Percentiles rank a stretch among this genome's conserved stretches.
These are phyloP conservation scores for Gleditsia sinensis DNA, from an alignment of 306 rosid species.

Conservation along the genomic window DNA sequence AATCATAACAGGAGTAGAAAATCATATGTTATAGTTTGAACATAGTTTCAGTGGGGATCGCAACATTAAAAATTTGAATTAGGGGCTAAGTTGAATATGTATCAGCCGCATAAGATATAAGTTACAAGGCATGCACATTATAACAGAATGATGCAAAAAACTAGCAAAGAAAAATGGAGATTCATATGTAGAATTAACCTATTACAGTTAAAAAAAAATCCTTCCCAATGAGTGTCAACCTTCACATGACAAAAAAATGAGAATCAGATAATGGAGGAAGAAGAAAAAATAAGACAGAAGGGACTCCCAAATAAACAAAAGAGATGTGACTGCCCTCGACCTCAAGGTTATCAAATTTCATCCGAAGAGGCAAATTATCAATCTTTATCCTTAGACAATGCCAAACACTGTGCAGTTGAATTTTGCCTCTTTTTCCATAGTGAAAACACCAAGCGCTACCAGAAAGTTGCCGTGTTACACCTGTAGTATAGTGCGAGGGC, in stretches of 20 bases:
- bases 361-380: not conserved
- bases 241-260: not conserved
- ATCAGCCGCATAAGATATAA: not conserved
- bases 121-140: not conserved
- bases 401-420: not conserved
- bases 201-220: not conserved
- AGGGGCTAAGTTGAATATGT: not conserved
- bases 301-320: too few relatives aligned
- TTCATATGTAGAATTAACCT: not conserved
- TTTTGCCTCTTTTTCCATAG: not conserved
- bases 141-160: not conserved
- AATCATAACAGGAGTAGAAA: not conserved
- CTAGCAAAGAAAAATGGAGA: not conserved
- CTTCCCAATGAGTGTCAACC: not conserved
- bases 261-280: not conserved
- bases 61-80: not conserved
- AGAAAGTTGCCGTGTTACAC: not conserved
- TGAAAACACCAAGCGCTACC: too few relatives aligned
- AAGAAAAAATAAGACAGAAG: too few relatives aligned
- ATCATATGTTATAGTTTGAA: too few relatives aligned
- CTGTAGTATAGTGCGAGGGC: not conserved
- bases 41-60: not conserved
- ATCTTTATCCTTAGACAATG: not conserved
- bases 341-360: not conserved
- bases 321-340: too few relatives aligned